phyloP scores from a whole-genome alignment of 108 stramenopile genomes.

The Skeletonema potamos region DNA sequence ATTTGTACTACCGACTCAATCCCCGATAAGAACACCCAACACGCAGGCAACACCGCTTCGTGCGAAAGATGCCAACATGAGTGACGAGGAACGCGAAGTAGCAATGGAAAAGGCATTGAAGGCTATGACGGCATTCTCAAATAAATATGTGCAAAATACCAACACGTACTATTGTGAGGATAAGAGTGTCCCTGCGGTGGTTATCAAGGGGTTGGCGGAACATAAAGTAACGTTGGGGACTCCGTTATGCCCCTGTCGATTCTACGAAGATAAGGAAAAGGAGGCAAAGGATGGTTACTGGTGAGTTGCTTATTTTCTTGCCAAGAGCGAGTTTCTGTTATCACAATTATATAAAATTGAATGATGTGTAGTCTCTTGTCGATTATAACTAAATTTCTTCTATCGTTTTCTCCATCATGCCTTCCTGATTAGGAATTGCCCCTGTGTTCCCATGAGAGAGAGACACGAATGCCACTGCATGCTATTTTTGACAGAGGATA shows the following conservation, averaged over 20 bases:
- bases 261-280: constrained; percentile 90
- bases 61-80: constrained; percentile 55
- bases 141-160: constrained; percentile 76
- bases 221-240: constrained; percentile 87
- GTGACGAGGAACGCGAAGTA: constrained; percentile 53
- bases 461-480: constrained; percentile 90
- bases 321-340: no score
- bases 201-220: constrained; percentile 89
- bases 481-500: constrained; percentile 87
- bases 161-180: constrained; percentile 72
- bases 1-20: no score
- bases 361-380: neutral
- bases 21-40: no score
- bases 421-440: neutral
- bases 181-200: constrained; percentile 74
- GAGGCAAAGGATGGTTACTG: constrained; percentile 87
- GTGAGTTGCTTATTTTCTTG: constrained; percentile 55
- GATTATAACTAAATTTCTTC: neutral
- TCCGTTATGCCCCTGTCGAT: constrained; percentile 89
- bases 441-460: constrained; percentile 57
- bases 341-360: neutral
- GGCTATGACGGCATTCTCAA: constrained; percentile 86
- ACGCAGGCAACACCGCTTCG: neutral
- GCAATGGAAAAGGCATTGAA: constrained; percentile 75
- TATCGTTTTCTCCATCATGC: neutral